These are phyloP conservation scores for Globisporangium perplexum DNA, from an alignment of 352 stramenopile species.

Conservation along the genomic window DNA sequence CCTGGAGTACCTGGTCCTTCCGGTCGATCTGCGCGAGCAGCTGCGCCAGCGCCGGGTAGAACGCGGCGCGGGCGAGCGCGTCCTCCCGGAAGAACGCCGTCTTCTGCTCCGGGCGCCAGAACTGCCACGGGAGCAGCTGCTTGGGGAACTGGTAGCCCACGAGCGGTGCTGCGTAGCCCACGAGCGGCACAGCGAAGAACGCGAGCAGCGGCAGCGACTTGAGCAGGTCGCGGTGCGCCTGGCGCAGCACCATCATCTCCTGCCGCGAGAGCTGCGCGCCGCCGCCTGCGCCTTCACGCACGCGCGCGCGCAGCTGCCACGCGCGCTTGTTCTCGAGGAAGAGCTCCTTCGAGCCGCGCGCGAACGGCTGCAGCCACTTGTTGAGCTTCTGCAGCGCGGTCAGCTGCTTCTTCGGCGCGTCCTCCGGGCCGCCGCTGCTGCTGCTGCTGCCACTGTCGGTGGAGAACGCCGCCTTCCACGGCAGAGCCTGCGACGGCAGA, in stretches of 20 bases:
- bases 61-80: conserved; percentile 35
- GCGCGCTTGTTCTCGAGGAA: conserved; percentile 75
- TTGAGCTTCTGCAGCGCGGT: conserved; percentile 71
- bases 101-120: conserved; percentile 80
- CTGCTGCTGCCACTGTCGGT: background rate
- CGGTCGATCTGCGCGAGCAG: conserved; percentile 59
- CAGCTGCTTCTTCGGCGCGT: conserved; percentile 30
- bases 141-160: conserved; percentile 85
- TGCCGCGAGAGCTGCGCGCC: conserved; percentile 33
- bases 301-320: conserved; percentile 54
- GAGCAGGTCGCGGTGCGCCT: conserved; percentile 76
- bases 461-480: too few relatives aligned
- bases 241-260: conserved; percentile 79
- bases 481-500: too few relatives aligned
- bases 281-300: conserved; percentile 32
- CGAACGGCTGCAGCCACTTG: conserved; percentile 80
- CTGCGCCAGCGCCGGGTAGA: conserved; percentile 54
- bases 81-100: conserved; percentile 78
- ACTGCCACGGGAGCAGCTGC: conserved; percentile 79
- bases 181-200: conserved; percentile 66
- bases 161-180: conserved; percentile 70
- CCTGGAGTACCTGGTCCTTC: conserved; percentile 42
- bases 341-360: conserved; percentile 59
- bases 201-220: conserved; percentile 75
- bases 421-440: background rate